Conservation (phyloP, 148 eudicot genomes). For the Camellia sinensis region DNA sequence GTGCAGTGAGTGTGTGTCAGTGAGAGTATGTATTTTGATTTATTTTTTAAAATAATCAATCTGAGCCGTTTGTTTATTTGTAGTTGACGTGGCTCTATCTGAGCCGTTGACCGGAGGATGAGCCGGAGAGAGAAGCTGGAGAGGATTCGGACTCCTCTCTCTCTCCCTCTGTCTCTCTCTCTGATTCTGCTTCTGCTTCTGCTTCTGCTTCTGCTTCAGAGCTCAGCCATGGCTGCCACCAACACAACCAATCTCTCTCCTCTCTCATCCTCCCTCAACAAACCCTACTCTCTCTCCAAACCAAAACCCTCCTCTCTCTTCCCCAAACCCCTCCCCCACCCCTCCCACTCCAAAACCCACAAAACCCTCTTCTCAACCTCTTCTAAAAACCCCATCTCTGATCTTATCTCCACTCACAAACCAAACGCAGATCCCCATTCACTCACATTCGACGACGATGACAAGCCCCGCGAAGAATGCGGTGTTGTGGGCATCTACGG, state of each 20-base stretch:
- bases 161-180: background rate
- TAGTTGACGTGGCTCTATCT: too few species aligned
- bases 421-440: conserved; percentile 17
- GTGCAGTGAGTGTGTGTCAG: too few species aligned
- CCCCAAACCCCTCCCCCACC: conserved; percentile 5
- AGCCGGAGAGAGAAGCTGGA: too few species aligned
- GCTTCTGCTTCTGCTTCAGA: background rate
- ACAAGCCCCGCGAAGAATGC: conserved; percentile 51
- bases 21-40: too few species aligned
- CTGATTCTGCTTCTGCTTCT: conserved; percentile 20
- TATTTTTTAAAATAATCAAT: too few species aligned
- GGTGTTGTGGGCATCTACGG: conserved; percentile 58
- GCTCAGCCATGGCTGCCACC: conserved; percentile 20
- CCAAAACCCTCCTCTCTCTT: conserved; percentile 11
- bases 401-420: conserved; percentile 18
- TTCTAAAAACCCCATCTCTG: conserved; percentile 29
- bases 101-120: too few species aligned
- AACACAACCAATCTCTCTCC: conserved; percentile 15
- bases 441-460: conserved; percentile 13
- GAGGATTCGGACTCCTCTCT: too few species aligned
- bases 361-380: conserved; percentile 16
- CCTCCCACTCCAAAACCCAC: conserved; percentile 4
- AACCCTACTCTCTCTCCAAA: conserved; percentile 6
- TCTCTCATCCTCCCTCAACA: conserved; percentile 14
- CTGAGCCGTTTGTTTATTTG: too few species aligned